These are phyloP conservation scores for Pythium biforme DNA, from an alignment of 352 stramenopile species.

Conservation along the genomic window DNA sequence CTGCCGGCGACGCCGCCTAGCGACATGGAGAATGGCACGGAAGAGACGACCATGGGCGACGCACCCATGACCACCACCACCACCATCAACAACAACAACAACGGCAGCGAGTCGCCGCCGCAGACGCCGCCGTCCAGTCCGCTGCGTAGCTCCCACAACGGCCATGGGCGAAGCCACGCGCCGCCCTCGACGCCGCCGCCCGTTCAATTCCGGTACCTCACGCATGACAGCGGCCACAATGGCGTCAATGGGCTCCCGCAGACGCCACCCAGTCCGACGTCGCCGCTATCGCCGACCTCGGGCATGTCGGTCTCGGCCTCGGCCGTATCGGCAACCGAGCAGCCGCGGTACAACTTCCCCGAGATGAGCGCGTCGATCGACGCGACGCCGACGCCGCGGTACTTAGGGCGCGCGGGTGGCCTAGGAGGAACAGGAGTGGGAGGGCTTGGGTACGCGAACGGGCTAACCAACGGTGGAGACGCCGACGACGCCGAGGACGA, in stretches of 20 bases:
- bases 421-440: slow-evolving; percentile 17
- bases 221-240: slow-evolving; percentile 22
- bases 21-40: slow-evolving; percentile 16
- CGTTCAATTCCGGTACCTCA: slow-evolving; percentile 44
- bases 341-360: slow-evolving; percentile 64
- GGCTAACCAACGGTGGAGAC: slow-evolving; percentile 4
- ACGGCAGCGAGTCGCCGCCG: too few species aligned
- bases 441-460: slow-evolving; percentile 13
- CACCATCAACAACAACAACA: too few species aligned
- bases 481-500: slow-evolving; percentile 55
- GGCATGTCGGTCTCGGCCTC: slow-evolving; percentile 73
- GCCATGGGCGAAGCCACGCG: neutral
- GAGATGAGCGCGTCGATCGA: slow-evolving; percentile 85
- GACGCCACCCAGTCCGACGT: slow-evolving; percentile 42
- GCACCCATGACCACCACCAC: too few species aligned
- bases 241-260: slow-evolving; percentile 16
- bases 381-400: slow-evolving; percentile 71
- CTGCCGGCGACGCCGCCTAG: slow-evolving; percentile 19
- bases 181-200: slow-evolving; percentile 20
- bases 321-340: slow-evolving; percentile 76
- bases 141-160: slow-evolving; percentile 18
- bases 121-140: slow-evolving; percentile 66
- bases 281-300: slow-evolving; percentile 65
- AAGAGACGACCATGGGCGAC: slow-evolving; percentile 18
- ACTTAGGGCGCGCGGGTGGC: slow-evolving; percentile 59